phyloP scores from a whole-genome alignment of 352 stramenopile genomes.

The Globisporangium uncinulatum region DNA sequence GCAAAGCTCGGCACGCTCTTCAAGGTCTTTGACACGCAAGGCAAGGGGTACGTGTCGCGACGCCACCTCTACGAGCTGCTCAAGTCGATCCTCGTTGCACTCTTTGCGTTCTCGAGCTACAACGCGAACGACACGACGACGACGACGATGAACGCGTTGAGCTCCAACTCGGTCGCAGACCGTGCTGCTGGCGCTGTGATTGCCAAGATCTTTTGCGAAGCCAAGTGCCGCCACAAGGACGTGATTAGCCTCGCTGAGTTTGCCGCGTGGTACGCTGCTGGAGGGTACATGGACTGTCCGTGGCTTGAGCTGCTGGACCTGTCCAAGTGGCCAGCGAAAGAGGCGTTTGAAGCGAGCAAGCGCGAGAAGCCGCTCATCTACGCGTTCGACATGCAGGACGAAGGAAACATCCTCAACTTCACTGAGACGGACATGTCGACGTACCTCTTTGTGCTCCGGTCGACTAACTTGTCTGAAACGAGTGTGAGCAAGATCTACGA shows the following conservation, averaged over 20 bases:
- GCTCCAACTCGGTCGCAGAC: slow-evolving; percentile 77
- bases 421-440: slow-evolving; percentile 81
- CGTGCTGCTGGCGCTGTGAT: slow-evolving; percentile 86
- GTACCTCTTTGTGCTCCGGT: slow-evolving; percentile 80
- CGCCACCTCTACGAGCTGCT: slow-evolving; percentile 79
- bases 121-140: slow-evolving; percentile 59
- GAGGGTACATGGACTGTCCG: slow-evolving; percentile 91
- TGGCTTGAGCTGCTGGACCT: slow-evolving; percentile 96
- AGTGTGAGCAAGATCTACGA: slow-evolving; percentile 81
- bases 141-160: slow-evolving; percentile 51
- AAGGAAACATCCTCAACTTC: slow-evolving; percentile 82
- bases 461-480: slow-evolving; percentile 67
- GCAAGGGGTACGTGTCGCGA: slow-evolving; percentile 55
- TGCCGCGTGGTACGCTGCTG: slow-evolving; percentile 94
- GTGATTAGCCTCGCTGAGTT: slow-evolving; percentile 93
- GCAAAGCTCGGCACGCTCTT: slow-evolving; percentile 90
- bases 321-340: slow-evolving; percentile 91
- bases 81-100: slow-evolving; percentile 70
- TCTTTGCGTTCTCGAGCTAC: slow-evolving; percentile 84
- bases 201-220: slow-evolving; percentile 86
- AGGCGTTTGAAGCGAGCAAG: slow-evolving; percentile 84
- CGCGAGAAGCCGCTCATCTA: slow-evolving; percentile 80
- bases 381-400: slow-evolving; percentile 82
- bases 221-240: slow-evolving; percentile 52
- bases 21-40: slow-evolving; percentile 66